Evolutionary conservation across 1,284 basidiomycete genomes (phyloP).

Genomic region (Cutaneotrichosporon cutaneum): DNA sequence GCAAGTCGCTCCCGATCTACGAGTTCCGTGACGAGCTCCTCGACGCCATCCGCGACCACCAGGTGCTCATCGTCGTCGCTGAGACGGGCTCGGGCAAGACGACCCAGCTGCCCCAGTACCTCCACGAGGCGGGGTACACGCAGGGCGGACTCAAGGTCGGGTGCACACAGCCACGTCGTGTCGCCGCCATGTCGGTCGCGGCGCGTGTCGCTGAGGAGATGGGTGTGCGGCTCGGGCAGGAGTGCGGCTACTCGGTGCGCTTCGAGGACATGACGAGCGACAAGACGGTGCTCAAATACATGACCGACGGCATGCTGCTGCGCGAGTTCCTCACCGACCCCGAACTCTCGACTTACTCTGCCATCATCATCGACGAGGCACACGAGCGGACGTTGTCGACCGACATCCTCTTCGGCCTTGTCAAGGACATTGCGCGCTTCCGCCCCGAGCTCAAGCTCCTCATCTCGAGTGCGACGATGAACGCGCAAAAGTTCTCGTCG

Average conservation of each 20-base stretch:
- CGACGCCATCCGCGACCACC: conserved; percentile 83
- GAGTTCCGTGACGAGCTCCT: conserved; percentile 81
- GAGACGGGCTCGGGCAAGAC: conserved; percentile 98
- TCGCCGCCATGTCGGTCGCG: conserved; percentile 98
- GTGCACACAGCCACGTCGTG: conserved; percentile 96
- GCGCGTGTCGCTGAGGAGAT: conserved; percentile 98
- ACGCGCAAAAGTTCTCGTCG: conserved; percentile 92
- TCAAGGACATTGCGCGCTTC: conserved; percentile 98
- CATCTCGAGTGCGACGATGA: conserved; percentile 95
- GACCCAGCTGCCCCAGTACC: conserved; percentile 95
- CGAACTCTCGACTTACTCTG: conserved; percentile 86
- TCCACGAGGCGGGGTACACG: conserved; percentile 96
- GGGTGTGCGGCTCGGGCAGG: conserved; percentile 92
- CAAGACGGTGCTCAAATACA: conserved; percentile 95
- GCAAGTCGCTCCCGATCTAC: conserved; percentile 88
- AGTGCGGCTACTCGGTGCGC: conserved; percentile 97
- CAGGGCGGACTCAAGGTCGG: conserved; percentile 84
- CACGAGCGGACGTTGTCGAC: conserved; percentile 94
- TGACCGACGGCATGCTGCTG: conserved; percentile 98
- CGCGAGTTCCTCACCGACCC: conserved; percentile 95
- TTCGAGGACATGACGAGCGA: conserved; percentile 99
- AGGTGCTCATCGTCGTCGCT: conserved; percentile 87
- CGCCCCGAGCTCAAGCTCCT: conserved; percentile 84
- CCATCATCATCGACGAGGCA: conserved; percentile 93
- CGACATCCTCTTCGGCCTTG: conserved; percentile 92